phyloP scores from a whole-genome alignment of 2,329 filamentous ascomycete genomes.

The Calonectria fujianensis region DNA sequence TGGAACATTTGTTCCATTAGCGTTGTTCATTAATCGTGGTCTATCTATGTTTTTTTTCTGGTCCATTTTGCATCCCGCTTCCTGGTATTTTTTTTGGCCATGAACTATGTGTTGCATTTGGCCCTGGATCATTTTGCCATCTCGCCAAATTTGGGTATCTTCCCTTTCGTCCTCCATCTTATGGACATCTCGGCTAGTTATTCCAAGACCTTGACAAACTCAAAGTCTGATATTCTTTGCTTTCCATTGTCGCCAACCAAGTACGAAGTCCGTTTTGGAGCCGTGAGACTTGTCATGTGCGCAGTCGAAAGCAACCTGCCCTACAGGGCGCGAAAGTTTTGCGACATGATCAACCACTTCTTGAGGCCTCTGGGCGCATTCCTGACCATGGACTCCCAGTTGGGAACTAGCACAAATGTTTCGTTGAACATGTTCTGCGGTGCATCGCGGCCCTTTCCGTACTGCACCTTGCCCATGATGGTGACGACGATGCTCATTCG shows the following conservation, averaged over 20 bases:
- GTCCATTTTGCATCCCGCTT: not conserved
- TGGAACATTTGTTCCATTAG: not conserved
- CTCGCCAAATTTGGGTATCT: slow-evolving; percentile 30
- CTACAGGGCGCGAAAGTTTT: slow-evolving; percentile 79
- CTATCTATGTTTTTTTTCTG: slow-evolving; percentile 7
- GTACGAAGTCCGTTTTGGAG: slow-evolving; percentile 3
- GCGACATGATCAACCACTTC: slow-evolving; percentile 81
- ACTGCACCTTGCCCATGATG: slow-evolving; percentile 82
- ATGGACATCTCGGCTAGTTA: not conserved
- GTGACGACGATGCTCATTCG: slow-evolving; percentile 83
- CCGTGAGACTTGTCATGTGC: slow-evolving; percentile 3
- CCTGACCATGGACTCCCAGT: slow-evolving; percentile 75
- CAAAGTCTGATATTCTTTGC: slow-evolving; percentile 1
- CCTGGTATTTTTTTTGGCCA: not conserved
- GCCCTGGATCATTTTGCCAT: not conserved
- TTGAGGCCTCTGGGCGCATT: slow-evolving; percentile 73
- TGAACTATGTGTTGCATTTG: not conserved
- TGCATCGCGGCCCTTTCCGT: slow-evolving; percentile 77
- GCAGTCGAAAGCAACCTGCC: slow-evolving; percentile 35
- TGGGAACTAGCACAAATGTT: slow-evolving; percentile 87
- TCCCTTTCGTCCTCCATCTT: not conserved
- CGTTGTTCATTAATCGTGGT: slow-evolving; percentile 33
- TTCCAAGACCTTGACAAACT: not conserved
- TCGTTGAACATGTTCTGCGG: slow-evolving; percentile 85
- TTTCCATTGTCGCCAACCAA: not conserved